phyloP scores from a whole-genome alignment of 345 rosid genomes.

The Limnanthes douglasii region DNA sequence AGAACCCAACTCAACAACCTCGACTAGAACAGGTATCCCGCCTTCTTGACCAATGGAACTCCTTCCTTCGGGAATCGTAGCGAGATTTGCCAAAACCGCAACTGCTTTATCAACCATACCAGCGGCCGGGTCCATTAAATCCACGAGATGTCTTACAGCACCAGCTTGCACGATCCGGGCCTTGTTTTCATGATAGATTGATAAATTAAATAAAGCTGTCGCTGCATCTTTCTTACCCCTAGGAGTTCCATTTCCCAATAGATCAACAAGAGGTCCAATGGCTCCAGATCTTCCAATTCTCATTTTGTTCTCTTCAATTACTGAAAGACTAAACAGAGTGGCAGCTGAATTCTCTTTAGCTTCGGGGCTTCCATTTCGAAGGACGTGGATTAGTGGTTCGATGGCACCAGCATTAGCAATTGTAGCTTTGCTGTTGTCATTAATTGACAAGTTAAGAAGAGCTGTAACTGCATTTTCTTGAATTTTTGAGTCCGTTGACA shows the following conservation, averaged over 20 bases:
- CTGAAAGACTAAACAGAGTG: conserved; percentile 78
- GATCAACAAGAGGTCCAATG: conserved; percentile 67
- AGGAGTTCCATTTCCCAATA: conserved; percentile 67
- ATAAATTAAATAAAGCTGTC: conserved; percentile 72
- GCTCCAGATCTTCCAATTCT: conserved; percentile 84
- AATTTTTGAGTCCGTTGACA: conserved; percentile 31
- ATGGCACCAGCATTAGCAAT: conserved; percentile 69
- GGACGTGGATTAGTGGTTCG: conserved; percentile 64
- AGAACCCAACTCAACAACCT: conserved; percentile 93
- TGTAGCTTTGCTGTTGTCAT: conserved; percentile 55
- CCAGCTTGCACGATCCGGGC: conserved; percentile 68
- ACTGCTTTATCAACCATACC: conserved; percentile 97
- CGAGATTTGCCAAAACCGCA: conserved; percentile 84
- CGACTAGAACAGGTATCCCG: conserved; percentile 78
- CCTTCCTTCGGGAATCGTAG: conserved; percentile 66
- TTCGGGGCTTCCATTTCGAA: conserved; percentile 64
- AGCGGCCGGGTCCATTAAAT: conserved; percentile 79
- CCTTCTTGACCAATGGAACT: conserved; percentile 61
- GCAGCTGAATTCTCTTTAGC: conserved; percentile 89
- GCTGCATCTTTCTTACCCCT: conserved; percentile 92
- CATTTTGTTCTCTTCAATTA: conserved; percentile 63
- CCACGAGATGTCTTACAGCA: conserved; percentile 76
- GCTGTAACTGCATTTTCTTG: conserved; percentile 85
- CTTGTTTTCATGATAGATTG: conserved; percentile 78
- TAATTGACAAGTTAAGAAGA: conserved; percentile 79